phyloP scores from a whole-genome alignment of 228 moss, liverwort and hornwort genomes.

The Sphagnum fallax region DNA sequence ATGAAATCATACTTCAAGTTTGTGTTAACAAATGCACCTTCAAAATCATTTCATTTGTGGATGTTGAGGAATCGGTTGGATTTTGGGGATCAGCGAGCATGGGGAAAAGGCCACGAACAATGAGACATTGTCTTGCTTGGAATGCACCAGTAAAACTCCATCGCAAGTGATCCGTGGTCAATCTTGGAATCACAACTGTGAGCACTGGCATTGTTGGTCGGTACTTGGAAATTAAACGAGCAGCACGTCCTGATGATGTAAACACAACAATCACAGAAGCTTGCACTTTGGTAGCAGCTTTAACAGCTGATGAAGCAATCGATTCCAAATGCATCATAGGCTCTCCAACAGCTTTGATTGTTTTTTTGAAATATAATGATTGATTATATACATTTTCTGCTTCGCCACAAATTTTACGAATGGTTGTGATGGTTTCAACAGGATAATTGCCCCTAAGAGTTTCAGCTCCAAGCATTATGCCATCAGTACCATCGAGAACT shows the following conservation, averaged over 20 bases:
- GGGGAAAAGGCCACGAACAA: slow-evolving; percentile 75
- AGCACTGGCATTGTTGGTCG: slow-evolving; percentile 78
- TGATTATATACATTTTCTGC: slow-evolving; percentile 94
- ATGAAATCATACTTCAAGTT: too few species aligned
- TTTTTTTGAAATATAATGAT: slow-evolving; percentile 50
- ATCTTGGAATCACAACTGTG: slow-evolving; percentile 71
- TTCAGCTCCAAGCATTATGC: slow-evolving; percentile 56
- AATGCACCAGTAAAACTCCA: slow-evolving; percentile 89
- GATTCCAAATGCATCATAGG: slow-evolving; percentile 82
- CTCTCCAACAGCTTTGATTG: slow-evolving; percentile 62
- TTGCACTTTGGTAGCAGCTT: slow-evolving; percentile 57
- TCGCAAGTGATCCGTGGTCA: slow-evolving; percentile 72
- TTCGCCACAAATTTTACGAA: slow-evolving; percentile 44
- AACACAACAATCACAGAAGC: slow-evolving; percentile 88
- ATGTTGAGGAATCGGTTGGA: slow-evolving; percentile 25
- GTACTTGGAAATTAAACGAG: slow-evolving; percentile 77
- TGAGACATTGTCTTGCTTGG: slow-evolving; percentile 86
- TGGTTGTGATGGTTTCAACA: slow-evolving; percentile 48
- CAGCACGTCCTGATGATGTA: slow-evolving; percentile 83
- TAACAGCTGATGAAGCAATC: slow-evolving; percentile 79
- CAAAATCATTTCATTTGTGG: slow-evolving; percentile 3
- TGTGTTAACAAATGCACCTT: not conserved
- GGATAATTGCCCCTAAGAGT: slow-evolving; percentile 75
- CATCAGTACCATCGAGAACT: slow-evolving; percentile 65
- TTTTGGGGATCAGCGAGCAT: slow-evolving; percentile 91